phyloP scores from a whole-genome alignment of 2,329 filamentous ascomycete genomes.

The Trichoderma oligosporum region DNA sequence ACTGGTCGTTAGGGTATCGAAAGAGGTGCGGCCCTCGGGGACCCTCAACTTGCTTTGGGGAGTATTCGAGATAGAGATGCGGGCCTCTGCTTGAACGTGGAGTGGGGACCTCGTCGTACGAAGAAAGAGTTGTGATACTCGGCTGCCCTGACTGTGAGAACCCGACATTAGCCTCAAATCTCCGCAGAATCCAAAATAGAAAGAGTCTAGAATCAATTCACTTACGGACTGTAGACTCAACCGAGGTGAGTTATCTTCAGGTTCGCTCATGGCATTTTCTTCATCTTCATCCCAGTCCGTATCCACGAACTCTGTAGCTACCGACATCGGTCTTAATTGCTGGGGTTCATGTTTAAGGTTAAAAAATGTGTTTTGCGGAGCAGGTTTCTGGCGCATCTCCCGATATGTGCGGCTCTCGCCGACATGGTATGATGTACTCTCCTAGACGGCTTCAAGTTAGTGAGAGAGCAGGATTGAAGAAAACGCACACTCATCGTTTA shows the following conservation, averaged over 20 bases:
- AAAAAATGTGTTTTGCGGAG: conserved; percentile 58
- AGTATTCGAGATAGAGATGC: conserved; percentile 57
- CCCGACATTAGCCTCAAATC: conserved; percentile 1
- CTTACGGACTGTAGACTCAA: conserved; percentile 70
- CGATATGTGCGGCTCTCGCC: conserved; percentile 39
- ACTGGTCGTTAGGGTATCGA: conserved; percentile 58
- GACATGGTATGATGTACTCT: conserved; percentile 35
- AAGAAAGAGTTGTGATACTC: conserved; percentile 83
- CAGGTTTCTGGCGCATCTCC: conserved; percentile 52
- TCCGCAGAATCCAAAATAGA: neutral
- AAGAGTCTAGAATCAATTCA: conserved; percentile 18
- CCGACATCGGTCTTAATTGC: conserved; percentile 58
- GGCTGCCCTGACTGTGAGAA: conserved; percentile 59
- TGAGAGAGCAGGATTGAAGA: neutral
- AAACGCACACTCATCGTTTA: neutral
- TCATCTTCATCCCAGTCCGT: conserved; percentile 64
- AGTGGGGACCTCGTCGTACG: conserved; percentile 78
- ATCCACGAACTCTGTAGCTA: conserved; percentile 74
- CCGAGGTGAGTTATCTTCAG: conserved; percentile 64
- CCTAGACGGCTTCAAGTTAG: conserved; percentile 27
- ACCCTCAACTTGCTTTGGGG: conserved; percentile 67
- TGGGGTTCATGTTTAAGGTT: conserved; percentile 49
- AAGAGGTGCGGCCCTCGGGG: conserved; percentile 86
- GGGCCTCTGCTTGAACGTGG: conserved; percentile 64
- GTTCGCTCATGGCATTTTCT: conserved; percentile 52